Base-by-base conservation (phyloP, 257 asterid species). In the Vinca minor region DNA sequence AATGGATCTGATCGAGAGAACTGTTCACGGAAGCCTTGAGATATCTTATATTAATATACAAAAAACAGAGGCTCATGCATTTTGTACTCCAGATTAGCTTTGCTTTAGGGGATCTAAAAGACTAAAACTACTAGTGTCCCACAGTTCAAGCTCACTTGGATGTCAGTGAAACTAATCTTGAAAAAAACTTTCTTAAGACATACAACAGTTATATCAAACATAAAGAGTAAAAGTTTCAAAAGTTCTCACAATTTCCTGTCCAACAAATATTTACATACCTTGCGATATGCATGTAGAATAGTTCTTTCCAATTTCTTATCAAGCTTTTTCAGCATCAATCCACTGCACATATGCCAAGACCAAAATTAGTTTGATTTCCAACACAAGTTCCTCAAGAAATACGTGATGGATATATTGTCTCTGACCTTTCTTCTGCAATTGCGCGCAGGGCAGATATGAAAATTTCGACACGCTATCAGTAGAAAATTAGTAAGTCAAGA, bases 231-330 rank as follows among this genome's bases (percentile, higher is more conserved):
- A n/a, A n/a, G n/a, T 31, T 36, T 39, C 38, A 66, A 26, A 15
- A 54, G 29, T 54, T 39, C 15, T 4, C 39, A 29, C 48, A n/a
- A 41, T 39, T 41, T 42, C 36, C 45, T 55, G 28, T 42, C 21
- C 47, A 63, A 55, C 1, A 13, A 31, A 13, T 47, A 47, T 48
- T 15, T 17, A 39, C 63, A 69, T 72, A 87, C 98, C 95, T 92
- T 92, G 52, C 96, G 87, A 77, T 89, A 89, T 14, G 98, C 84
- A 79, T 89, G 94, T 73, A 92, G 73, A 77, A 92, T 95, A 48
- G 89, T 79, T 75, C 96, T 80, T 69, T 92, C 98, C 85, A 89
- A 76, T 77, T 92, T 92, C 87, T 92, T 92, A 70, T 92, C 98
- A 60, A 92, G 89, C 81, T 84, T 92, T 75, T 84, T 92, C 77